phyloP scores from a whole-genome alignment of 345 rosid species.

The Populus simonii region DNA sequence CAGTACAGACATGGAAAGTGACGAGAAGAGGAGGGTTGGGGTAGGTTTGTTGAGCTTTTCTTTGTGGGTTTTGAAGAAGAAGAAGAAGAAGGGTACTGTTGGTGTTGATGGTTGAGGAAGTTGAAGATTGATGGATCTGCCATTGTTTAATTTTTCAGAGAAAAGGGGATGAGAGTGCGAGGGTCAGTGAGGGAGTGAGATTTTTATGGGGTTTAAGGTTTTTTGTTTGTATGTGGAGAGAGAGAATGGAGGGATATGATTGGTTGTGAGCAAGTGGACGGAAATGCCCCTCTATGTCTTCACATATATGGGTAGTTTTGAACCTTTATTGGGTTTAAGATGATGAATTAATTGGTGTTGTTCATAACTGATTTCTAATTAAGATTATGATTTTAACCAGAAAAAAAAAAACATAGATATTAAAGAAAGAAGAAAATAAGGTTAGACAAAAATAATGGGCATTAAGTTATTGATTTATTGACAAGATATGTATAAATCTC shows the following conservation, averaged over 20 bases:
- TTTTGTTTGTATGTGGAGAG: background rate
- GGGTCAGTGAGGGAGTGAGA: background rate
- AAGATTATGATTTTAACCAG: too few relatives aligned
- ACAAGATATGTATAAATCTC: too few relatives aligned
- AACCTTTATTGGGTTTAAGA: background rate
- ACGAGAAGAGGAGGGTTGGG: slow-evolving; percentile 26
- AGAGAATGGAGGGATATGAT: slow-evolving; percentile 3
- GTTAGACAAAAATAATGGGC: too few relatives aligned
- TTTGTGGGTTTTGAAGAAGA: slow-evolving; percentile 25
- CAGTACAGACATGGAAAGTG: slow-evolving; percentile 82
- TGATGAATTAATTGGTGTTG: background rate
- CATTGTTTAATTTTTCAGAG: slow-evolving; percentile 10
- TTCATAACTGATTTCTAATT: too few relatives aligned
- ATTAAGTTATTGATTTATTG: too few relatives aligned
- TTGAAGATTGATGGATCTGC: slow-evolving; percentile 45
- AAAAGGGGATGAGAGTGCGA: background rate
- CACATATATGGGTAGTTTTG: background rate
- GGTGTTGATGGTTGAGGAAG: slow-evolving; percentile 33
- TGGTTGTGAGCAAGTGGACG: slow-evolving; percentile 8
- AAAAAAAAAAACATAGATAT: too few relatives aligned
- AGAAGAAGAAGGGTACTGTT: background rate
- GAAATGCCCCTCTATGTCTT: slow-evolving; percentile 11
- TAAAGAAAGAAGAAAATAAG: too few relatives aligned
- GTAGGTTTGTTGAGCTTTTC: slow-evolving; percentile 10
- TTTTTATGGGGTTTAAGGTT: slow-evolving; percentile 25